Base-by-base conservation (phyloP, 208 protist species). In the Leptomonas pyrrhocoris region DNA sequence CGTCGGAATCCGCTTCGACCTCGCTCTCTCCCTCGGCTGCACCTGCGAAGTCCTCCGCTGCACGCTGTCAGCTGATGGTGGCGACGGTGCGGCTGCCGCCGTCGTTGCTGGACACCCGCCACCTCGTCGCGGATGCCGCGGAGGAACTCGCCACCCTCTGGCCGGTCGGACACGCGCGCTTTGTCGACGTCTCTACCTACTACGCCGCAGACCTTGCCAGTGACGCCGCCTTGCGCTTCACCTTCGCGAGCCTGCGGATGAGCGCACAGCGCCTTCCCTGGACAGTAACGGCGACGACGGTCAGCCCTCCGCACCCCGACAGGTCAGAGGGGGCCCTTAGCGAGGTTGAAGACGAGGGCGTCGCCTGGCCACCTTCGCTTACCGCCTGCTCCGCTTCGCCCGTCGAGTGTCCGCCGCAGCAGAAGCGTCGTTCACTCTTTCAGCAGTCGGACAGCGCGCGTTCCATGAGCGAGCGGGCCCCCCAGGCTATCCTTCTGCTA, bases 121-220 rank as follows among this genome's bases (percentile, higher is more conserved):
- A 40, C 45, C 60, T 68, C n/a, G 62, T 75, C 16, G 67, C 62
- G 34, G 68, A 63, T 50, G 53, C 48, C 45, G 65, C 60, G 13
- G 61, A 60, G 38, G 60, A 55, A 25, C 60, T 76, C 2, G 45
- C 70, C 28, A 55, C 58, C 30, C 56, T 78, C 13, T 86, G 84
- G 81, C 76, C 71, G 16, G 61, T 84, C 18, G 88, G 88, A 9
- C 77, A 86, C 25, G 74, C 82, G 4, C 79, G 85, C 53, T 85
- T 85, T 25, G 71, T 84, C 45, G 85, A 93, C 43, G 48, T 89
- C 23, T 80, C 84, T 13, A 23, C 53, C 21, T 25, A 55, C 49
- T 81, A 45, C n/a, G 42, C 55, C 0, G 43, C 27, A 31, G 68
- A 67, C 19, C 48, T 59, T 6, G 13, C 4, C 3, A 8, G 11